Evolutionary conservation across 805 yeast genomes (phyloP).

Genomic region (Schizosaccharomyces cryophilus): DNA sequence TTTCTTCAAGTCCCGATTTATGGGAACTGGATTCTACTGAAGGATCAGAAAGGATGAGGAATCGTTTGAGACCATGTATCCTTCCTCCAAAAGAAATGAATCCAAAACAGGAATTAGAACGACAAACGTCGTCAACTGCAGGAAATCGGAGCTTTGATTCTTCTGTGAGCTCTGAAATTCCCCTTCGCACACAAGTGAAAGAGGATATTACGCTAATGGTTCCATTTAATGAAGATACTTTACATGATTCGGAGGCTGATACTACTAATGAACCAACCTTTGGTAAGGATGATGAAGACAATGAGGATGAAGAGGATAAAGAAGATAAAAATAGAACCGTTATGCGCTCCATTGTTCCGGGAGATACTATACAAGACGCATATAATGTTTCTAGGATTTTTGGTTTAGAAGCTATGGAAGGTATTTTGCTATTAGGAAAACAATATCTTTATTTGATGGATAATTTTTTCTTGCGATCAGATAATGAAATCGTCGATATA

Average conservation of each 20-base stretch:
- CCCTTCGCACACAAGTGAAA: background rate
- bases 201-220: background rate
- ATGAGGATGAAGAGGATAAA: conserved; percentile 7
- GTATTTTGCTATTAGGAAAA: conserved; percentile 45
- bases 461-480: conserved; percentile 27
- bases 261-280: background rate
- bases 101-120: no score
- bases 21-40: conserved; percentile 47
- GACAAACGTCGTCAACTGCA: background rate
- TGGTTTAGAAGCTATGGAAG: conserved; percentile 57
- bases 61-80: conserved; percentile 18
- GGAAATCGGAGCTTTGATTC: background rate
- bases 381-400: conserved; percentile 55
- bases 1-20: conserved; percentile 9
- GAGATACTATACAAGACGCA: conserved; percentile 44
- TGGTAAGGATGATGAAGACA: conserved; percentile 5
- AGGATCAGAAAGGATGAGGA: conserved; percentile 42
- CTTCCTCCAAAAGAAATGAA: conserved; percentile 18
- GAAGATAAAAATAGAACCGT: background rate
- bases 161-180: background rate
- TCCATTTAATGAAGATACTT: background rate
- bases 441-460: conserved; percentile 43
- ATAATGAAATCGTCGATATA: conserved; percentile 36
- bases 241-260: background rate
- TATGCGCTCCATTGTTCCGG: conserved; percentile 31